Base-by-base conservation (phyloP, 1,284 basidiomycete species). In the Pyrrhoderma lamaoense region DNA sequence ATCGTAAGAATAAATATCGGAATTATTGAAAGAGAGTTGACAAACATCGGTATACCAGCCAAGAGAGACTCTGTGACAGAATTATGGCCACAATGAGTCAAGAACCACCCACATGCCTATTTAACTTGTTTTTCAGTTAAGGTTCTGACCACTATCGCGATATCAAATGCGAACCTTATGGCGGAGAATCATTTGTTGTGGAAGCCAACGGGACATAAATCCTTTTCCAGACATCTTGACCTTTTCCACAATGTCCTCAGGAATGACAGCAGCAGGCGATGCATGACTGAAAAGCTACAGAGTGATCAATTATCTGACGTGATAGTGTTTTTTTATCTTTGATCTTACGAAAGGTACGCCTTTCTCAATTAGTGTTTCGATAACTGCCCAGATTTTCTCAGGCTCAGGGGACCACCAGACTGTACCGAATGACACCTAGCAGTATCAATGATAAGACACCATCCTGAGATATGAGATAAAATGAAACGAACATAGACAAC, bases 31-130 rank as follows among this genome's bases (percentile, higher is more conserved):
- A n/a, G 14, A 18, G n/a, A 5, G n/a, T 8, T 27, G 18, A 5
- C 54, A 7, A 36, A 58, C 57, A 58, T 25, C 14, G 57, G 57
- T 40, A 58, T 45, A 4, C 57, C 57, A 16, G 42, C 38, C 14
- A 23, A 42, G 11, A 58, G 49, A 11, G 57, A 47, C 40, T 58
- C 57, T 36, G 53, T 49, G 1, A 52, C 45, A 23, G 55, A 56
- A 45, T 56, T 56, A 31, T 58, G 54, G 2, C 57, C 57, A 25
- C 52, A 56, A 21, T 58, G 55, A 3, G 56, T 45, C 3, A 58
- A 18, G 34, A 58, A 52, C 57, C 57, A 58, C 4, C 55, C 57
- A 42, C 54, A 56, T 8, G 47, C 57, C 57, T 58, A 16, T 7
- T 5, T 8, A 3, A 18, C 27, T 27, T 44, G 38, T 19, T 14